Evolutionary conservation across 228 moss, liverwort and hornwort species (phyloP), one percentile per base, ranked within the genome.

Genomic region (Sphagnum fallax): DNA sequence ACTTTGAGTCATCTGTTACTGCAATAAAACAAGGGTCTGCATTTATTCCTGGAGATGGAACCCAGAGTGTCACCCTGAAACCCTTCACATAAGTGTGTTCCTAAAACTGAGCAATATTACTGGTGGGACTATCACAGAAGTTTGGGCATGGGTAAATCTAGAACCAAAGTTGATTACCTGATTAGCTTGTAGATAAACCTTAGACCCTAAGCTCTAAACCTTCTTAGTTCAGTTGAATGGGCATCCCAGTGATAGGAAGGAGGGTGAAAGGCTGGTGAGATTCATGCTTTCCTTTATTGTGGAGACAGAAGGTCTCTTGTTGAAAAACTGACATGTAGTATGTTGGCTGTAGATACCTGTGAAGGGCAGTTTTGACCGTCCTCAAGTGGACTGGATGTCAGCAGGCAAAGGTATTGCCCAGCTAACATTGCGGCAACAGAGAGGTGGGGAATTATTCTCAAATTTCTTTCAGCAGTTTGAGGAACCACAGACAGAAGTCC

Each of bases 371-470:
- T 78, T 96, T 15, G 92, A 91, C 52, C 86, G 87, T 59, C 95
- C 92, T 47, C 71, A 74, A 67, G 81, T 96, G 61, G 86, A 88
- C 59, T 96, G 95, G 95, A 74, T 67, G 59, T 68, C 89, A 15
- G 95, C 92, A 53, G 95, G 84, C 13, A 66, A 84, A 68, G 86
- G 91, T 10, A 80, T 97, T 66, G 91, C 91, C 14, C 91, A 97
- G 69, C 72, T 97, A n/a, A 91, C 89, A 5, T 83, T 93, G 3
- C 83, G 91, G 49, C 91, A 97, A 76, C 83, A 84, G 50, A 67
- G 82, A 48, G 91, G 93, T 4, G 91, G 93, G 13, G 84, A 89
- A 67, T 75, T 97, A 50, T 79, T 97, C 76, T 88, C 88, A 52
- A 80, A 75, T 8, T 65, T 95, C 62, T 80, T 95, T 60, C 82